Evolutionary conservation across 2,329 filamentous ascomycete genomes (phyloP).

Genomic region (Penicillium sp.): DNA sequence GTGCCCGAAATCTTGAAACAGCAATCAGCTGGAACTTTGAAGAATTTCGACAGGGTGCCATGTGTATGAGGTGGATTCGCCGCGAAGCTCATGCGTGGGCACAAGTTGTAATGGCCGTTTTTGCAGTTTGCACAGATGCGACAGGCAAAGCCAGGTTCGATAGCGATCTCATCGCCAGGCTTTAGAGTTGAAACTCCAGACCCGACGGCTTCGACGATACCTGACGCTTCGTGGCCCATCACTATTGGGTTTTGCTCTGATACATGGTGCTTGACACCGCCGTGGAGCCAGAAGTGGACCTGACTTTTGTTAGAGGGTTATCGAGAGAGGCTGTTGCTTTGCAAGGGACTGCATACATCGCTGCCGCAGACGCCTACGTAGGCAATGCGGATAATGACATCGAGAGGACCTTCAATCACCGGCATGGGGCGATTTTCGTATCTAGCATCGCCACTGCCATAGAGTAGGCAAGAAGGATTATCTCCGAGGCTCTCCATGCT

Average conservation of each 20-base stretch:
- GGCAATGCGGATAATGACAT: conserved; percentile 48
- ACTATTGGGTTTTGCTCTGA: conserved; percentile 28
- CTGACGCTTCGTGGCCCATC: conserved; percentile 41
- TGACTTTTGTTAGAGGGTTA: not conserved
- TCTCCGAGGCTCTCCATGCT: conserved; percentile 9
- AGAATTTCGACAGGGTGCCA: conserved; percentile 45
- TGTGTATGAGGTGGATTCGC: conserved; percentile 41
- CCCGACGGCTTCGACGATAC: conserved; percentile 33
- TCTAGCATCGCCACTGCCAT: conserved; percentile 39
- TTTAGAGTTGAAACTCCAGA: conserved; percentile 27
- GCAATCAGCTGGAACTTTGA: conserved; percentile 42
- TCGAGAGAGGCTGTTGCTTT: not conserved
- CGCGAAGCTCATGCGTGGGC: conserved; percentile 43
- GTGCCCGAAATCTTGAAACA: conserved; percentile 40
- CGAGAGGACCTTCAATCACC: conserved; percentile 35
- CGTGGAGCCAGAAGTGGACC: not conserved
- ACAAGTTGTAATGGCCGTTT: conserved; percentile 45
- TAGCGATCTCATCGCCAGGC: conserved; percentile 38
- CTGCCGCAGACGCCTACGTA: conserved; percentile 50
- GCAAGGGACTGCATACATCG: conserved; percentile 28
- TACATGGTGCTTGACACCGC: conserved; percentile 31
- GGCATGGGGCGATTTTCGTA: conserved; percentile 44
- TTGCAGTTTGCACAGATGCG: conserved; percentile 41
- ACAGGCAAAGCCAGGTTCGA: conserved; percentile 42
- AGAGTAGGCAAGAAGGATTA: conserved; percentile 48